Evolutionary conservation across 768 basidiomycete species (phyloP).

Genomic region (Chalciporus piperatus): DNA sequence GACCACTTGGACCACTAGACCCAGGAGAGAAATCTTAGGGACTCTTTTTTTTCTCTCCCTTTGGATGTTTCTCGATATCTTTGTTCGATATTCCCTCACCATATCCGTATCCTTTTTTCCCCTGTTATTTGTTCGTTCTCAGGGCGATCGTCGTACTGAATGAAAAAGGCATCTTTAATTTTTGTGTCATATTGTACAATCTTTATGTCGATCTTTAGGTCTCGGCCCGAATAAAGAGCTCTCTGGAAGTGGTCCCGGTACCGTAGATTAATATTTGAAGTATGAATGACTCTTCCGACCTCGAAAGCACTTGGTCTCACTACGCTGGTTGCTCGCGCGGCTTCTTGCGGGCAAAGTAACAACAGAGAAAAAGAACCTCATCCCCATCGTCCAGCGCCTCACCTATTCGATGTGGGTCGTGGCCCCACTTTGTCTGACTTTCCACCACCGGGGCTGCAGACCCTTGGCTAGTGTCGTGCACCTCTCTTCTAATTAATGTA

Average conservation of each 20-base stretch:
- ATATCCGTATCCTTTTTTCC: background rate
- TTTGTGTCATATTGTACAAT: conserved; percentile 13
- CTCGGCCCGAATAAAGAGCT: conserved; percentile 1
- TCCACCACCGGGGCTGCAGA: background rate
- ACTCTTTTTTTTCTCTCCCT: conserved; percentile 20
- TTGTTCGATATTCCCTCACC: conserved; percentile 10
- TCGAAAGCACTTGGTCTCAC: background rate
- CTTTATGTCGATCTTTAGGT: conserved; percentile 1
- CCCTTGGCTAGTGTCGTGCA: background rate
- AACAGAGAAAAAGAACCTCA: conserved; percentile 24
- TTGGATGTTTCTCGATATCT: conserved; percentile 30
- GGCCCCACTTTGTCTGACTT: background rate
- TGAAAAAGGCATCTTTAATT: background rate
- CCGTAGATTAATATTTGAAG: no score
- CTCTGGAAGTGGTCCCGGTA: background rate
- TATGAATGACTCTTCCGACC: no score
- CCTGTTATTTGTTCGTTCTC: background rate
- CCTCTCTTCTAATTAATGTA: background rate
- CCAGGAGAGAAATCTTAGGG: conserved; percentile 52
- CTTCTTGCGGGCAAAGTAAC: conserved; percentile 24
- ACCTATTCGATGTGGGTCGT: background rate
- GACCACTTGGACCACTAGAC: conserved; percentile 58
- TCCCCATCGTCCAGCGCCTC: conserved; percentile 13
- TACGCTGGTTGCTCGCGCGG: conserved; percentile 7
- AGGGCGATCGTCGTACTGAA: background rate